phyloP scores from a whole-genome alignment of 106 monocot genomes.

The Dioscorea zingiberensis region DNA sequence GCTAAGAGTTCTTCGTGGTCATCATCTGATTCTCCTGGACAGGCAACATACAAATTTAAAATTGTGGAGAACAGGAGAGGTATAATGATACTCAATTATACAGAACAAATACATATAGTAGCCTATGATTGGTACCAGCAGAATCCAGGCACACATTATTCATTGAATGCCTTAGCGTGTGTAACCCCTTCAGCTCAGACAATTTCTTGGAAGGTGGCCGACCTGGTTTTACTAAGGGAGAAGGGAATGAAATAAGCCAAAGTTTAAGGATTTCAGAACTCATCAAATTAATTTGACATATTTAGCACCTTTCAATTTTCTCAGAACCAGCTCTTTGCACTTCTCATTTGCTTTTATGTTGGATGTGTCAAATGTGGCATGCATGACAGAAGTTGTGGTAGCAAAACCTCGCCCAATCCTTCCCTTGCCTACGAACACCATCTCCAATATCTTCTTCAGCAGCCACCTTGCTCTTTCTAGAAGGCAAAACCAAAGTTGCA shows the following conservation, averaged over 20 bases:
- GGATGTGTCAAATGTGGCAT: constrained; percentile 13
- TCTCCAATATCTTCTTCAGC: constrained; percentile 45
- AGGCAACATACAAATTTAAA: background rate
- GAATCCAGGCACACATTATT: constrained; percentile 22
- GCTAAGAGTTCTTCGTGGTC: constrained; percentile 62
- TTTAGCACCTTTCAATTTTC: constrained; percentile 39
- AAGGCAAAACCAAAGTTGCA: constrained; percentile 15
- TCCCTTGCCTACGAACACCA: constrained; percentile 33
- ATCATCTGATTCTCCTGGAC: constrained; percentile 50
- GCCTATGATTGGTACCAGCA: constrained; percentile 31
- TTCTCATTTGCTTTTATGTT: constrained; percentile 47
- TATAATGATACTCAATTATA: too few species aligned
- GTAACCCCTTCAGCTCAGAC: constrained; percentile 47
- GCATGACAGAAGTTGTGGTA: constrained; percentile 17
- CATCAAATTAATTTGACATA: background rate
- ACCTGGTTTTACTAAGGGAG: constrained; percentile 37
- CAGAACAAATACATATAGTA: too few species aligned
- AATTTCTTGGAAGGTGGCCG: constrained; percentile 46
- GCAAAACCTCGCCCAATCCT: constrained; percentile 25
- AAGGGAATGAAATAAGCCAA: background rate
- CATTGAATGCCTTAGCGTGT: constrained; percentile 31
- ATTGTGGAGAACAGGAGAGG: too few species aligned
- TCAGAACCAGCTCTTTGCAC: constrained; percentile 30
- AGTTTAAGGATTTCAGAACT: too few species aligned
- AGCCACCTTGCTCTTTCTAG: constrained; percentile 39